A percentile compares a stretch with the other conserved stretches of the same genome.
phyloP scores from a whole-genome alignment of 164 flowering plant species.

The Taxillus chinensis region DNA sequence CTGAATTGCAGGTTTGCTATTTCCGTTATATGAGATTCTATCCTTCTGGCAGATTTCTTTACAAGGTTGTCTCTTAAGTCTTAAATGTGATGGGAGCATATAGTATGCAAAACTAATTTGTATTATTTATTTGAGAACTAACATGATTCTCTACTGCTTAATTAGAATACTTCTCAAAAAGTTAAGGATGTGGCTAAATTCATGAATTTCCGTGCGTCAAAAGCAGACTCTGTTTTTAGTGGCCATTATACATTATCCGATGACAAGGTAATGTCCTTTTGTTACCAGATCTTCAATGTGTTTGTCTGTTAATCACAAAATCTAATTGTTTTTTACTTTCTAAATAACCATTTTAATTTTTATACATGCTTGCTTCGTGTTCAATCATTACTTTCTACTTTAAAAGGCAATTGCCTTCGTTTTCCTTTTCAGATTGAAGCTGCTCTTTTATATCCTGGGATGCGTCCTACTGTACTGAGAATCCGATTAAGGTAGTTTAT shows the following conservation, averaged over 20 bases:
- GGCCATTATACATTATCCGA: constrained; percentile 74
- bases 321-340: too few species aligned
- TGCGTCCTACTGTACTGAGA: constrained; percentile 84
- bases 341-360: too few species aligned
- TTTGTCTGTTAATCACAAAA: too few species aligned
- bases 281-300: background rate
- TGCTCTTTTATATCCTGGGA: constrained; percentile 83
- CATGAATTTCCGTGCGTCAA: constrained; percentile 75
- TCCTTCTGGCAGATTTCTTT: constrained; percentile 84
- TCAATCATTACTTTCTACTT: background rate
- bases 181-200: constrained; percentile 72
- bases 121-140: constrained; percentile 3
- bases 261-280: constrained; percentile 55
- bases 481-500: constrained; percentile 67
- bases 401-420: background rate
- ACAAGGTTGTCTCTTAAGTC: constrained; percentile 49
- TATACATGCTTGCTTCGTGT: too few species aligned
- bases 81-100: background rate
- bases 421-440: constrained; percentile 72
- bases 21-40: constrained; percentile 84
- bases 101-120: background rate
- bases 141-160: background rate
- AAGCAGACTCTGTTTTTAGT: constrained; percentile 49
- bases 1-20: constrained; percentile 71
- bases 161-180: constrained; percentile 79